Percentiles rank a stretch among this genome's conserved stretches.
Evolutionary conservation across 768 basidiomycete genomes (phyloP).

Genomic region (Amanita muscaria): DNA sequence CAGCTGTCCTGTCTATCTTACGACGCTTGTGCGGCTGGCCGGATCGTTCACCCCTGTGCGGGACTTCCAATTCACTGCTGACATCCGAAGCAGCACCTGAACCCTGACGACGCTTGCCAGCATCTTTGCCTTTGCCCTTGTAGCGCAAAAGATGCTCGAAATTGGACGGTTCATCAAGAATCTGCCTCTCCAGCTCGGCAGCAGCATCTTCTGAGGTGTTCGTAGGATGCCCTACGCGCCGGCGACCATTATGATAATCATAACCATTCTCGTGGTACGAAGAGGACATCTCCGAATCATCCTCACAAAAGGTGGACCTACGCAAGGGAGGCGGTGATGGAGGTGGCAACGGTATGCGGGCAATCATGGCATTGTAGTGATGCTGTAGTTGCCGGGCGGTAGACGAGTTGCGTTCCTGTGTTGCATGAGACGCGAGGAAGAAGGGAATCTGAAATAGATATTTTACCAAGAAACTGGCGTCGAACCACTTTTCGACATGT

Average conservation of each 20-base stretch:
- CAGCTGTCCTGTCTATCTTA: slow-evolving; percentile 39
- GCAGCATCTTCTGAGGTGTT: slow-evolving; percentile 45
- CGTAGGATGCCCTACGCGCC: slow-evolving; percentile 1
- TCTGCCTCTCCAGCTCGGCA: slow-evolving; percentile 45
- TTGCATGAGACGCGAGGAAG: slow-evolving; percentile 1
- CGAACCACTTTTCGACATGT: slow-evolving; percentile 68
- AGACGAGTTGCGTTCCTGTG: slow-evolving; percentile 59
- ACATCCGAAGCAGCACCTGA: slow-evolving; percentile 44
- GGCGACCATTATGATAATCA: not conserved
- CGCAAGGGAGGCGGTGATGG: slow-evolving; percentile 23
- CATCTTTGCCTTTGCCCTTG: slow-evolving; percentile 35
- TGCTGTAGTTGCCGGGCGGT: slow-evolving; percentile 54
- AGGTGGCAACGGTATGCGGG: slow-evolving; percentile 33
- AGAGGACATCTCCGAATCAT: slow-evolving; percentile 1
- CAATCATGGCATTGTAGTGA: slow-evolving; percentile 44
- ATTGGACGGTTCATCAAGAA: slow-evolving; percentile 32
- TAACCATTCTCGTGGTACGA: slow-evolving; percentile 6
- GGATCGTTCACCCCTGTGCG: slow-evolving; percentile 26
- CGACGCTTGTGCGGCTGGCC: slow-evolving; percentile 53
- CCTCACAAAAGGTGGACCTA: slow-evolving; percentile 21
- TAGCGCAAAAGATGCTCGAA: slow-evolving; percentile 15
- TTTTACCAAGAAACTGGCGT: slow-evolving; percentile 54
- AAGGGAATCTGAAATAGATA: not conserved
- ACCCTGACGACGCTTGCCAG: slow-evolving; percentile 40
- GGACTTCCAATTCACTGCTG: slow-evolving; percentile 48